Evolutionary conservation across 2,329 filamentous ascomycete species (phyloP).

Genomic region (Pyricularia pennisetigena): DNA sequence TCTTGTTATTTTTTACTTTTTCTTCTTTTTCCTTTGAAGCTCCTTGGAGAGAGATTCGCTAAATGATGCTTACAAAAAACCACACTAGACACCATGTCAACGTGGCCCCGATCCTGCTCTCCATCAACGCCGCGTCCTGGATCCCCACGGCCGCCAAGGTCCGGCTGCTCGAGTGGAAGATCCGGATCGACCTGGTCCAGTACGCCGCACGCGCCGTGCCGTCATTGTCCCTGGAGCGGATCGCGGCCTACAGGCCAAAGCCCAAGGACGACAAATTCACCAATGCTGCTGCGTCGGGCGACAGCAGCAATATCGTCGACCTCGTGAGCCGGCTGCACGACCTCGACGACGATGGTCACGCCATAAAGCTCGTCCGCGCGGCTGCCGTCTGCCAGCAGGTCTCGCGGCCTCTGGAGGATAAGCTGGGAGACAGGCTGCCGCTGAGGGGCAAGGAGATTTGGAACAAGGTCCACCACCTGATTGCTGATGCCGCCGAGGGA

Average conservation of each 20-base stretch:
- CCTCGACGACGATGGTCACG: constrained; percentile 69
- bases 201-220: constrained; percentile 63
- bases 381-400: constrained; percentile 52
- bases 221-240: constrained; percentile 45
- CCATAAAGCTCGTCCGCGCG: constrained; percentile 64
- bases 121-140: constrained; percentile 52
- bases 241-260: constrained; percentile 49
- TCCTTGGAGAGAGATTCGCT: background rate
- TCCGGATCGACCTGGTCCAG: constrained; percentile 60
- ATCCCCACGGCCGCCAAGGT: constrained; percentile 50
- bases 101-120: constrained; percentile 60
- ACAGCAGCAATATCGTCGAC: background rate
- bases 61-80: background rate
- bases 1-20: background rate
- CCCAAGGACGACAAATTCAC: constrained; percentile 29
- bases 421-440: constrained; percentile 31
- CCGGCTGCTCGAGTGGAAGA: constrained; percentile 74
- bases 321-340: constrained; percentile 25
- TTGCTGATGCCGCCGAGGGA: constrained; percentile 50
- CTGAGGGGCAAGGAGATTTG: constrained; percentile 49
- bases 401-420: constrained; percentile 30
- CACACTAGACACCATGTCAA: constrained; percentile 80
- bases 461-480: constrained; percentile 49
- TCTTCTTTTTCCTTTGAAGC: too few species aligned
- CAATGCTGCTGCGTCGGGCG: background rate